Evolutionary conservation across 2,329 filamentous ascomycete species (phyloP).

Genomic region (Hirsutella rhossiliensis): DNA sequence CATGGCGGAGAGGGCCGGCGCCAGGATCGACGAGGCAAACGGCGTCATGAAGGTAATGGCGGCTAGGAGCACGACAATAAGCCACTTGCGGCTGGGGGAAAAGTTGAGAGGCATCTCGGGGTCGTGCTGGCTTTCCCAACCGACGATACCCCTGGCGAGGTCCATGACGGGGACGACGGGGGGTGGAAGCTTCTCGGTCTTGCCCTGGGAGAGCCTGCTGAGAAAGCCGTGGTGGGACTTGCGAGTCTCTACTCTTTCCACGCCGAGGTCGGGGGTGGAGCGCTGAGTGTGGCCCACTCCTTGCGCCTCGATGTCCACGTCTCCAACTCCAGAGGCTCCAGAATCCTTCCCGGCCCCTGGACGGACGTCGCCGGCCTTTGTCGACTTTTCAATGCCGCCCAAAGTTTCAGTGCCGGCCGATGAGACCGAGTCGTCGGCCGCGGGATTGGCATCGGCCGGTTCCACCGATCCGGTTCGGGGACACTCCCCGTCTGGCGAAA

Average conservation of each 20-base stretch:
- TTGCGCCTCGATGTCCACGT: background rate
- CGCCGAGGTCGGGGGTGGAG: constrained; percentile 3
- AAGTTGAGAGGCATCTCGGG: constrained; percentile 49
- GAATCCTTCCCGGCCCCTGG: background rate
- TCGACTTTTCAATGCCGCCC: background rate
- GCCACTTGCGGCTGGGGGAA: constrained; percentile 41
- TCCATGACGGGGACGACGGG: constrained; percentile 33
- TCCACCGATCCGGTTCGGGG: too few species aligned
- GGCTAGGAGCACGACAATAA: constrained; percentile 41
- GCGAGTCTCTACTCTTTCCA: constrained; percentile 9
- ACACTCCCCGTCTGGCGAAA: too few species aligned
- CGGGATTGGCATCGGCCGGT: background rate
- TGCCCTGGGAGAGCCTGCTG: constrained; percentile 5
- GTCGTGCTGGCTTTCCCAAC: constrained; percentile 48
- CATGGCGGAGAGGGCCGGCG: constrained; percentile 35
- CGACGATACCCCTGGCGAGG: constrained; percentile 40
- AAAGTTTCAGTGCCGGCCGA: background rate
- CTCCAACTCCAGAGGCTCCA: background rate
- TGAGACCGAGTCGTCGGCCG: background rate
- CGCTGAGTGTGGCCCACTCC: background rate
- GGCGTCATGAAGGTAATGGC: constrained; percentile 54
- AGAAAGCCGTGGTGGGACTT: constrained; percentile 11
- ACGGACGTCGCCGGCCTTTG: background rate
- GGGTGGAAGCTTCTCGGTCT: constrained; percentile 19
- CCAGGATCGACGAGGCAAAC: constrained; percentile 49